Evolutionary conservation across 306 rosid genomes (phyloP).

Genomic region (Prosopis cineraria): DNA sequence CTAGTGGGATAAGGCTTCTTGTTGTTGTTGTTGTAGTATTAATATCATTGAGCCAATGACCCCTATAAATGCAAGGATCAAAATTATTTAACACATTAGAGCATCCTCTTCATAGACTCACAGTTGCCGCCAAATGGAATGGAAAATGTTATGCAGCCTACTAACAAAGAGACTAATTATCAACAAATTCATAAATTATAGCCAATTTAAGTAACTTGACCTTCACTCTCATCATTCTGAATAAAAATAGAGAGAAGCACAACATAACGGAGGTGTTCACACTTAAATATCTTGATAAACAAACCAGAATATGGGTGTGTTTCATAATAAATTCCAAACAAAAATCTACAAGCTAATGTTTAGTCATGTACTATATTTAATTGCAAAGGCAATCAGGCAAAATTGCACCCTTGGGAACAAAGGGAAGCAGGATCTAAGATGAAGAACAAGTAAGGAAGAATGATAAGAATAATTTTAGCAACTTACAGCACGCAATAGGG

Average conservation of each 20-base stretch:
- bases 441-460: neutral
- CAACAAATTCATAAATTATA: neutral
- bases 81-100: neutral
- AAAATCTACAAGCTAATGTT: neutral
- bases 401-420: neutral
- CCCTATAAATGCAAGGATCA: neutral
- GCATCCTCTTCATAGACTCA: neutral
- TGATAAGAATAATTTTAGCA: neutral
- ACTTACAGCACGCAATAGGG: slow-evolving; percentile 81
- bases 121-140: neutral
- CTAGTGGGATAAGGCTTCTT: too few relatives aligned
- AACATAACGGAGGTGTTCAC: neutral
- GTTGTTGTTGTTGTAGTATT: too few relatives aligned
- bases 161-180: neutral
- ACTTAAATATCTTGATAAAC: neutral
- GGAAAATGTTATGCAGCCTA: neutral
- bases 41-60: neutral
- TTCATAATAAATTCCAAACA: neutral
- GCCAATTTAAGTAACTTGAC: neutral
- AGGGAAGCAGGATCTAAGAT: neutral
- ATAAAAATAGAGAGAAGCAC: neutral
- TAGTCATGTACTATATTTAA: neutral
- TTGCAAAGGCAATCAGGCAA: neutral
- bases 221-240: neutral
- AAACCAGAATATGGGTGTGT: neutral